Evolutionary conservation across 2,329 filamentous ascomycete genomes (phyloP).

Genomic region (Sporothrix brunneoviolacea): DNA sequence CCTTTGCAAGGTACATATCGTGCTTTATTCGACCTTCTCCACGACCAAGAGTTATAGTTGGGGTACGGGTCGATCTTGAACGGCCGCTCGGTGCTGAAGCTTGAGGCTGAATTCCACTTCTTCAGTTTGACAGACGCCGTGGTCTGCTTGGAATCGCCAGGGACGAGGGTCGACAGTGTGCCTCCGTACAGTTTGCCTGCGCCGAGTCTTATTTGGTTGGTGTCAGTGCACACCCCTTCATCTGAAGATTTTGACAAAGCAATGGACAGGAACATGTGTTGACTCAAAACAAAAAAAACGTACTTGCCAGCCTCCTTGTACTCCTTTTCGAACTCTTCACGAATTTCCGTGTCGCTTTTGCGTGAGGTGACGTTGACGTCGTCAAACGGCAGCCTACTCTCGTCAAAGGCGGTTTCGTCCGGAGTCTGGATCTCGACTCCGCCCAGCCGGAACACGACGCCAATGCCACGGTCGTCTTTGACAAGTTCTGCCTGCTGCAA

Average conservation of each 20-base stretch:
- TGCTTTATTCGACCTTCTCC: slow-evolving; percentile 48
- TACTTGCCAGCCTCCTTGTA: slow-evolving; percentile 30
- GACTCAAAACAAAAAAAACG: too few relatives aligned
- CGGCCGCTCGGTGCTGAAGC: slow-evolving; percentile 41
- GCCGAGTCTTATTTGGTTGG: slow-evolving; percentile 22
- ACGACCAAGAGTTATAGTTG: slow-evolving; percentile 56
- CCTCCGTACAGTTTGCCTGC: slow-evolving; percentile 52
- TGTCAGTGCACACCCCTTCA: not conserved
- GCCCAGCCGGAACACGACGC: not conserved
- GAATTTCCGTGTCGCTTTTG: slow-evolving; percentile 15
- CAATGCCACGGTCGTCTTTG: not conserved
- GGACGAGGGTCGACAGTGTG: slow-evolving; percentile 42
- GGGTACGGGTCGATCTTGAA: slow-evolving; percentile 65
- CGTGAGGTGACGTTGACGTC: not conserved
- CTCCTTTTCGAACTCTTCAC: slow-evolving; percentile 34
- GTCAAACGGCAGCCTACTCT: slow-evolving; percentile 10
- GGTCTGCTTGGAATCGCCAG: slow-evolving; percentile 28
- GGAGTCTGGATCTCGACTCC: not conserved
- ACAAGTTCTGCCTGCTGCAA: slow-evolving; percentile 4
- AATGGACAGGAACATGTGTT: too few relatives aligned
- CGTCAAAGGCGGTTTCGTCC: not conserved
- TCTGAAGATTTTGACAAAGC: too few relatives aligned
- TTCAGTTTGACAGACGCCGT: slow-evolving; percentile 25
- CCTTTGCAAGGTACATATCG: slow-evolving; percentile 59
- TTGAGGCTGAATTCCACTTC: slow-evolving; percentile 18